phyloP scores from a whole-genome alignment of 495 filamentous ascomycete species.

The Arthonia radiata region DNA sequence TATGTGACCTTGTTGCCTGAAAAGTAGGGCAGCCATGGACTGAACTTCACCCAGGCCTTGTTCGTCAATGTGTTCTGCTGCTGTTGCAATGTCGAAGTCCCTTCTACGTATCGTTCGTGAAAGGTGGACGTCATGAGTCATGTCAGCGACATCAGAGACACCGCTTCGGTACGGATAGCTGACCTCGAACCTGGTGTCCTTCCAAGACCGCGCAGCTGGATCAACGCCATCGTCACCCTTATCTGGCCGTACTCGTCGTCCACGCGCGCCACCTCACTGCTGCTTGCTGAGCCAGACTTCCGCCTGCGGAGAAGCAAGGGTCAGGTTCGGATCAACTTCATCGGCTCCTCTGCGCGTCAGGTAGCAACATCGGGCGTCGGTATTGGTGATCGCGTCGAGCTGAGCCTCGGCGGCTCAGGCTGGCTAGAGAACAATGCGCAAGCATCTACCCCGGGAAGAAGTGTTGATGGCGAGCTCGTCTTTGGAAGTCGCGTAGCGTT shows the following conservation, averaged over 20 bases:
- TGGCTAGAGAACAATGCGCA: slow-evolving; percentile 24
- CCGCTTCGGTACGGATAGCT: too few relatives aligned
- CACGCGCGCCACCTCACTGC: slow-evolving; percentile 41
- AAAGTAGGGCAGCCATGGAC: too few relatives aligned
- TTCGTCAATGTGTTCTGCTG: too few relatives aligned
- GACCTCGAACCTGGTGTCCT: too few relatives aligned
- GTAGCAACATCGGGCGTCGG: slow-evolving; percentile 38
- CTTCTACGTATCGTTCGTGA: too few relatives aligned
- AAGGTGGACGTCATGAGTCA: too few relatives aligned
- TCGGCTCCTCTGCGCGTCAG: slow-evolving; percentile 42
- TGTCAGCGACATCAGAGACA: too few relatives aligned
- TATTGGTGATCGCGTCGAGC: slow-evolving; percentile 47
- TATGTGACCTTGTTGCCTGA: too few relatives aligned
- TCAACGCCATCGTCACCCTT: slow-evolving; percentile 51
- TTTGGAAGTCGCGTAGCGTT: too few relatives aligned
- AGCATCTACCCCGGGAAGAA: slow-evolving; percentile 34
- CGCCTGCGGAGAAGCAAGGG: slow-evolving; percentile 54
- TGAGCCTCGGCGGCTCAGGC: slow-evolving; percentile 40
- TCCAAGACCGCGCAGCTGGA: too few relatives aligned
- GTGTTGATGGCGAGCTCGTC: slow-evolving; percentile 50
- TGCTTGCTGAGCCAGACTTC: slow-evolving; percentile 69
- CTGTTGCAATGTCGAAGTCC: too few relatives aligned
- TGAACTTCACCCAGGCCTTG: too few relatives aligned
- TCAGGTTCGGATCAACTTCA: slow-evolving; percentile 61
- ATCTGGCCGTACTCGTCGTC: slow-evolving; percentile 81